Evolutionary conservation across 805 yeast genomes (phyloP), one percentile per base, ranked within the genome.

Genomic region (Zygoascus ofunaensis): DNA sequence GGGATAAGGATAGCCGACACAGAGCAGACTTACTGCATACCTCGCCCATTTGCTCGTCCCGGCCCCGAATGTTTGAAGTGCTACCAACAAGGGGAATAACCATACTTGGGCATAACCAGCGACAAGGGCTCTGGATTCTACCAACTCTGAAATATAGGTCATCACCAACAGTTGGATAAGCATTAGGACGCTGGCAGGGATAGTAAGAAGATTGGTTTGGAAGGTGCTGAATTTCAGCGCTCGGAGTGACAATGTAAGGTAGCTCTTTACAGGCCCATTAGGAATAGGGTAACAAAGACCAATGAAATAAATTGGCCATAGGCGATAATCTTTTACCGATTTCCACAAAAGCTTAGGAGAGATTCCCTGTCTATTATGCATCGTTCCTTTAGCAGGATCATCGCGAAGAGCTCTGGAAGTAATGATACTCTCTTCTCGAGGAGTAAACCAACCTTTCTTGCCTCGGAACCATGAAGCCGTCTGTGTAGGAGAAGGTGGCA

Each of bases 301-400:
- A 38, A 71, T 51, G 3, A 69, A 44, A 50, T 74, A 76, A 32
- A 77, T 57, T 22, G 83, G 82, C 73, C 79, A 68, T 47, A 77
- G 46, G 55, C 75, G 74, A 54, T 65, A 74, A 54, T 79, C 83
- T 1, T 51, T 36, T 10, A 76, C 41, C 2, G 76, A 61, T 18
- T 60, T 52, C 51, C 62, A 56, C 15, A 79, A 49, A 57, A 63
- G 67, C 38, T 56, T 64, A 4, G 63, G 49, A 2, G 69, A 57
- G 17, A 79, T 56, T 5, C 79, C 76, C 52, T 74, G 73, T 55
- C 81, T 65, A 54, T 79, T 79, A 55, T 77, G 69, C 82, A 78
- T 77, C 48, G 76, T 80, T 19, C 82, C 81, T 62, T 73, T 73
- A 4, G 70, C 54, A 14, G 84, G 84, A 54, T 80, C 85, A 55